Conservation (phyloP, 208 protist species). For the Trypanosoma scelopori region DNA sequence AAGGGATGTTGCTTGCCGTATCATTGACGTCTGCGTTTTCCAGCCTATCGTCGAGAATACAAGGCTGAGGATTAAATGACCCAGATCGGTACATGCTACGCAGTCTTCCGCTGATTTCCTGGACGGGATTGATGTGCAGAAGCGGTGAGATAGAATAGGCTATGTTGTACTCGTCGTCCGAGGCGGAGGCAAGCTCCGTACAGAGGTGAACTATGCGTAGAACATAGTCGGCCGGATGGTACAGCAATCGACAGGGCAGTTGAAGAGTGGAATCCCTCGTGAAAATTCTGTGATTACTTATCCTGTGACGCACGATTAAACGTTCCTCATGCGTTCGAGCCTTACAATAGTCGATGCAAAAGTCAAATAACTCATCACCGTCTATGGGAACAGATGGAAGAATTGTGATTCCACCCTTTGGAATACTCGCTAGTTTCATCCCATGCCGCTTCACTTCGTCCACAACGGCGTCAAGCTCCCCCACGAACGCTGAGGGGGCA, state of each 20-base stretch:
- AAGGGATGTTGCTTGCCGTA: background rate
- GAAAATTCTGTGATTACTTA: slow-evolving; percentile 17
- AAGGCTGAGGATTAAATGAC: slow-evolving; percentile 1
- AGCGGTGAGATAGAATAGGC: slow-evolving; percentile 39
- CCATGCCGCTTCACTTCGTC: slow-evolving; percentile 48
- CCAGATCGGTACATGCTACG: slow-evolving; percentile 31
- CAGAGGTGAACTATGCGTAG: slow-evolving; percentile 67
- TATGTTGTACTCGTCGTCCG: slow-evolving; percentile 24
- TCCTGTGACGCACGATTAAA: slow-evolving; percentile 33
- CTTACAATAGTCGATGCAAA: slow-evolving; percentile 59
- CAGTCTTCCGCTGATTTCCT: slow-evolving; percentile 46
- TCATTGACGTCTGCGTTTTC: background rate
- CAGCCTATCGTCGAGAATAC: background rate
- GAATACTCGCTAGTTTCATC: slow-evolving; percentile 71
- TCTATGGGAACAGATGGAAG: slow-evolving; percentile 65
- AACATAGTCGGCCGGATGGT: slow-evolving; percentile 74
- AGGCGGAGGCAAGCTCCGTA: slow-evolving; percentile 19
- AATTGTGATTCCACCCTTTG: slow-evolving; percentile 63
- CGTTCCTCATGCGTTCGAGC: slow-evolving; percentile 39
- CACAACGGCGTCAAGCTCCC: slow-evolving; percentile 70
- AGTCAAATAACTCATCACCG: slow-evolving; percentile 49
- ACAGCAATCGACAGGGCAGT: slow-evolving; percentile 36
- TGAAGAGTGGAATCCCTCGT: slow-evolving; percentile 13
- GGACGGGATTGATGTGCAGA: slow-evolving; percentile 68
- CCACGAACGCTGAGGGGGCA: slow-evolving; percentile 43